Evolutionary conservation across 164 flowering plant genomes (phyloP).

Genomic region (Umbilicus rupestris): DNA sequence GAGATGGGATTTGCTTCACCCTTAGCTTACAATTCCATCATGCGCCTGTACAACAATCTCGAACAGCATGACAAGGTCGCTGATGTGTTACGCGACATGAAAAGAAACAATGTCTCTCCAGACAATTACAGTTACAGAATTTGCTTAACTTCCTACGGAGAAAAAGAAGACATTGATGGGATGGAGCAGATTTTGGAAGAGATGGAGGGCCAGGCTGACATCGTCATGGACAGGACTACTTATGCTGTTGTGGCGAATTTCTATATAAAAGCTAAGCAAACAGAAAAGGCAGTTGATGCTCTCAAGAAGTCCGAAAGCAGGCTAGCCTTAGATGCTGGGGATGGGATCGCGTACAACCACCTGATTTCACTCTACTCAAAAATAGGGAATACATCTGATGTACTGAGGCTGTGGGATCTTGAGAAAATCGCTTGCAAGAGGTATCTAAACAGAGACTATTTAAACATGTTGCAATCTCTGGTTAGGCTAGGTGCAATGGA

Average conservation of each 20-base stretch:
- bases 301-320: conserved; percentile 47
- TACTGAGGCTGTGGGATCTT: conserved; percentile 49
- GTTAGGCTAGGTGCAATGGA: conserved; percentile 47
- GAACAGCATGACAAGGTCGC: conserved; percentile 51
- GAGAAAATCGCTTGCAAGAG: conserved; percentile 36
- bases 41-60: conserved; percentile 46
- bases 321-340: conserved; percentile 23
- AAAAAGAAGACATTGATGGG: conserved; percentile 39
- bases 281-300: conserved; percentile 32
- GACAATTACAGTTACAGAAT: conserved; percentile 67
- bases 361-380: conserved; percentile 59
- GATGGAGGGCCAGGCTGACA: conserved; percentile 42
- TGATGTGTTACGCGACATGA: conserved; percentile 49
- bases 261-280: conserved; percentile 40
- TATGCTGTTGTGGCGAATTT: conserved; percentile 50
- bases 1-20: conserved; percentile 45
- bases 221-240: conserved; percentile 58
- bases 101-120: conserved; percentile 36
- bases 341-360: conserved; percentile 40
- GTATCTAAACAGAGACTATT: conserved; percentile 44
- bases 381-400: conserved; percentile 37
- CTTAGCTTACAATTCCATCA: conserved; percentile 52
- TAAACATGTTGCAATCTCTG: conserved; percentile 37
- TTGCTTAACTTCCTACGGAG: conserved; percentile 59
- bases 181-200: conserved; percentile 45